Percentiles rank a stretch among this genome's conserved stretches.
Evolutionary conservation across 73 alveolate genomes (phyloP).

Genomic region (Paramecium sonneborni): DNA sequence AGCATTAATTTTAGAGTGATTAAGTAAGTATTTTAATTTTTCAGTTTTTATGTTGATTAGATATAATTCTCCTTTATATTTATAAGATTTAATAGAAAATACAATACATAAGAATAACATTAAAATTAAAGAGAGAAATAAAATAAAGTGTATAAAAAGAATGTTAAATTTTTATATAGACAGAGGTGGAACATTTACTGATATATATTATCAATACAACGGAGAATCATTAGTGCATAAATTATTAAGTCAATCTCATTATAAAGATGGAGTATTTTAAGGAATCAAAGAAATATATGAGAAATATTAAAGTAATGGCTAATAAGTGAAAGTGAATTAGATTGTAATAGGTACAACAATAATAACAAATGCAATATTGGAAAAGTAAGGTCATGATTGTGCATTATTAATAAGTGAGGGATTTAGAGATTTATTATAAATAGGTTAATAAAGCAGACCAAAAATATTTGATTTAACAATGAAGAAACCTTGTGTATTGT

Average conservation of each 20-base stretch:
- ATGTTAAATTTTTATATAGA: conserved; percentile 62
- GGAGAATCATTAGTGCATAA: conserved; percentile 60
- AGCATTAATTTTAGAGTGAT: conserved; percentile 40
- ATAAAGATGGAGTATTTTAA: conserved; percentile 87
- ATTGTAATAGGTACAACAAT: conserved; percentile 91
- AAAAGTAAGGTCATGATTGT: conserved; percentile 83
- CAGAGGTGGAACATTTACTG: conserved; percentile 95
- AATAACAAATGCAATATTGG: conserved; percentile 93
- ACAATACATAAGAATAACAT: too few relatives aligned
- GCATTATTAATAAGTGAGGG: conserved; percentile 86
- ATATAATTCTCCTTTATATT: conserved; percentile 52
- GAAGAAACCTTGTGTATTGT: neutral
- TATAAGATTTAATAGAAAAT: too few relatives aligned
- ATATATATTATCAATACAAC: conserved; percentile 67
- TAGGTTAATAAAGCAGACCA: conserved; percentile 11
- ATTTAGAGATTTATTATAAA: conserved; percentile 68
- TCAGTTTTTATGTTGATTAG: conserved; percentile 58
- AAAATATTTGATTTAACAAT: conserved; percentile 39
- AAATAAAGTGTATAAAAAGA: neutral
- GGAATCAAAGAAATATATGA: conserved; percentile 79
- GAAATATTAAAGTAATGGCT: neutral
- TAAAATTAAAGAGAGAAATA: too few relatives aligned
- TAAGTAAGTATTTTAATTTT: conserved; percentile 35
- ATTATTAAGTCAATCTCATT: conserved; percentile 79
- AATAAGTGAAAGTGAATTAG: conserved; percentile 15